A percentile compares a stretch with the other conserved stretches of the same genome.
Evolutionary conservation across 208 protist species (phyloP).

Genomic region (Leishmania lainsoni): DNA sequence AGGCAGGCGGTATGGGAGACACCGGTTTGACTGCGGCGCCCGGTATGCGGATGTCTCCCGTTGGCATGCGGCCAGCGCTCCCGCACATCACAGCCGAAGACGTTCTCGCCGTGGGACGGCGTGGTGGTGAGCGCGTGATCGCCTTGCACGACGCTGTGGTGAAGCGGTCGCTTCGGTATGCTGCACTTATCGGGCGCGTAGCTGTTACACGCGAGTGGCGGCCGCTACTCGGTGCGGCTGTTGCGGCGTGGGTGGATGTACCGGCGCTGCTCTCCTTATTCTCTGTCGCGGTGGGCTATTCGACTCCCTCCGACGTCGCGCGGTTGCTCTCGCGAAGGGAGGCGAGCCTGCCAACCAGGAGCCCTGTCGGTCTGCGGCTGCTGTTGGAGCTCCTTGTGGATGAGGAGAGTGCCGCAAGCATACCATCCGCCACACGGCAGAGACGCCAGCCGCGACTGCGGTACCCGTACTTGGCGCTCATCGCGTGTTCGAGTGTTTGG

Average conservation of each 20-base stretch:
- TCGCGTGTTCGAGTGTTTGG: conserved; percentile 53
- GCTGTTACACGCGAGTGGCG: conserved; percentile 29
- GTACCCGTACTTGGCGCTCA: conserved; percentile 47
- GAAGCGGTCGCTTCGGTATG: conserved; percentile 9
- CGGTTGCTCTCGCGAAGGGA: conserved; percentile 25
- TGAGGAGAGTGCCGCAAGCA: conserved; percentile 6
- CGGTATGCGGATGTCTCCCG: neutral
- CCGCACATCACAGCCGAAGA: conserved; percentile 11
- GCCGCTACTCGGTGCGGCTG: conserved; percentile 16
- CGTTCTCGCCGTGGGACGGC: conserved; percentile 22
- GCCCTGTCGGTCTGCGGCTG: conserved; percentile 45
- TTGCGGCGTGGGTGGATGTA: conserved; percentile 21
- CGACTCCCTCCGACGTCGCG: conserved; percentile 18
- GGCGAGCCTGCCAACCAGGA: conserved; percentile 32
- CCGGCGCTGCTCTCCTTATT: conserved; percentile 9
- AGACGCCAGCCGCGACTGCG: conserved; percentile 5
- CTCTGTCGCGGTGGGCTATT: conserved; percentile 23
- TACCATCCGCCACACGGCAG: neutral
- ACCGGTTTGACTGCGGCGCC: neutral
- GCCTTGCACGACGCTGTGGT: conserved; percentile 31
- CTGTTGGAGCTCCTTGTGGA: conserved; percentile 57
- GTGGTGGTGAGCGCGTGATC: conserved; percentile 27
- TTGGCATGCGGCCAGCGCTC: neutral
- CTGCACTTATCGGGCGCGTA: neutral
- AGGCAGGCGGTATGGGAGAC: neutral